Percentiles rank a stretch among this genome's conserved stretches.
Evolutionary conservation across 1,284 basidiomycete genomes (phyloP).

Genomic region (Cutaneotrichosporon mucoides): DNA sequence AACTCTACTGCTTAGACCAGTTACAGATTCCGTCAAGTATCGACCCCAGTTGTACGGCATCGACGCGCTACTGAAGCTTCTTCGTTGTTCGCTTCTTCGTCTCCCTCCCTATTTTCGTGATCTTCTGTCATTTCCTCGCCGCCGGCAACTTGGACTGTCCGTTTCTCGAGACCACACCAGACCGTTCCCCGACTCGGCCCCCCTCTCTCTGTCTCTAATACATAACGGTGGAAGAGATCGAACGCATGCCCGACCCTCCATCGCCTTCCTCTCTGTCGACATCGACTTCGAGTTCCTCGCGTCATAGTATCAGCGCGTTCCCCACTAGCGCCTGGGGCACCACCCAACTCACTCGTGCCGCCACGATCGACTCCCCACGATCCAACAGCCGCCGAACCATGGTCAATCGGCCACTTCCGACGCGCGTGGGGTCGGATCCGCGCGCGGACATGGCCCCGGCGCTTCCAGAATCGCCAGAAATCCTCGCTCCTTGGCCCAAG

Average conservation of each 20-base stretch:
- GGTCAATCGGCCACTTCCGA: not conserved
- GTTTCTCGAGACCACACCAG: no score
- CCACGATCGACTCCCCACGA: not conserved
- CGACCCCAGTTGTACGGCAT: not conserved
- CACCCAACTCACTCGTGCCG: not conserved
- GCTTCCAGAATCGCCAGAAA: conserved; percentile 10
- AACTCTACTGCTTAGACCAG: not conserved
- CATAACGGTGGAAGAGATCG: no score
- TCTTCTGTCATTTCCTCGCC: no score
- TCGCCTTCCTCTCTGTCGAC: not conserved
- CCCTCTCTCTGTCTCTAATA: no score
- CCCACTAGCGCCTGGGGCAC: not conserved
- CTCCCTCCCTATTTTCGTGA: no score
- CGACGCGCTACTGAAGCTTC: not conserved
- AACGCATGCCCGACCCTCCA: no score
- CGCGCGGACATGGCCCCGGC: not conserved
- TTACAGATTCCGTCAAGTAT: no score
- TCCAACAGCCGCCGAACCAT: not conserved
- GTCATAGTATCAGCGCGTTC: not conserved
- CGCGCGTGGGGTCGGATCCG: not conserved
- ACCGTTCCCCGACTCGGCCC: no score
- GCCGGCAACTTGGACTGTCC: no score
- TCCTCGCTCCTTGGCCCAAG: not conserved
- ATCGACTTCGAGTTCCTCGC: not conserved
- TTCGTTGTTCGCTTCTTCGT: no score